A percentile compares a stretch with the other conserved stretches of the same genome.
These are phyloP conservation scores for Clathrus columnatus DNA, from an alignment of 768 basidiomycete genomes.

Conservation along the genomic window DNA sequence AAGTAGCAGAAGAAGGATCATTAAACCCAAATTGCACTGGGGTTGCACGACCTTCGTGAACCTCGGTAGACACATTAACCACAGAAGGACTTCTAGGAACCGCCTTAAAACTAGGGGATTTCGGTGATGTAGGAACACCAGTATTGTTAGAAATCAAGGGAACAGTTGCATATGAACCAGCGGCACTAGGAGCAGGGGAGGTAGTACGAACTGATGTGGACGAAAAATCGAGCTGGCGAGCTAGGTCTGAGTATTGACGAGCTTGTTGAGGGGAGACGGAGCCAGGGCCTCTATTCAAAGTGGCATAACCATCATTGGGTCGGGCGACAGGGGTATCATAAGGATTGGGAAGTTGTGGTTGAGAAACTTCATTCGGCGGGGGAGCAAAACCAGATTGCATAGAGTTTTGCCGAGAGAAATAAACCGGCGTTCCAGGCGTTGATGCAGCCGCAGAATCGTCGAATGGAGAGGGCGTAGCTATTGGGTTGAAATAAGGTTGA, in stretches of 20 bases:
- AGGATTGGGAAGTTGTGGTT: constrained; percentile 4
- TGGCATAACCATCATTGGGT: constrained; percentile 5
- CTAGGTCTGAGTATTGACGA: constrained; percentile 64
- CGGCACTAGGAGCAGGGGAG: constrained; percentile 24
- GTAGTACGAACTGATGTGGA: constrained; percentile 39
- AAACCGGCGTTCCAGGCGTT: constrained; percentile 1
- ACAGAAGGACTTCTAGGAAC: constrained; percentile 9
- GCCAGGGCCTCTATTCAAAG: constrained; percentile 38
- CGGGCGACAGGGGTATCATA: neutral
- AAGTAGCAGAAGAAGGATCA: neutral
- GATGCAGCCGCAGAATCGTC: constrained; percentile 6
- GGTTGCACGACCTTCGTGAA: constrained; percentile 13
- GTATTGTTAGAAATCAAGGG: neutral
- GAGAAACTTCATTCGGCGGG: no score
- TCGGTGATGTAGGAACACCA: neutral
- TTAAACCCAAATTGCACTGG: constrained; percentile 14
- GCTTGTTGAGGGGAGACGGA: constrained; percentile 73
- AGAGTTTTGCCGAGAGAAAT: constrained; percentile 8
- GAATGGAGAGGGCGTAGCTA: constrained; percentile 4
- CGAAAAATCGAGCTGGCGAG: constrained; percentile 33
- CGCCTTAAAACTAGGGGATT: neutral
- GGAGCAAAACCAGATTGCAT: neutral
- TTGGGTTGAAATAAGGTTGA: constrained; percentile 5
- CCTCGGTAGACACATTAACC: neutral
- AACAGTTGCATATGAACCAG: constrained; percentile 18